Evolutionary conservation across 176 grass and related monocot species (phyloP).

Genomic region (Avena atlantica): DNA sequence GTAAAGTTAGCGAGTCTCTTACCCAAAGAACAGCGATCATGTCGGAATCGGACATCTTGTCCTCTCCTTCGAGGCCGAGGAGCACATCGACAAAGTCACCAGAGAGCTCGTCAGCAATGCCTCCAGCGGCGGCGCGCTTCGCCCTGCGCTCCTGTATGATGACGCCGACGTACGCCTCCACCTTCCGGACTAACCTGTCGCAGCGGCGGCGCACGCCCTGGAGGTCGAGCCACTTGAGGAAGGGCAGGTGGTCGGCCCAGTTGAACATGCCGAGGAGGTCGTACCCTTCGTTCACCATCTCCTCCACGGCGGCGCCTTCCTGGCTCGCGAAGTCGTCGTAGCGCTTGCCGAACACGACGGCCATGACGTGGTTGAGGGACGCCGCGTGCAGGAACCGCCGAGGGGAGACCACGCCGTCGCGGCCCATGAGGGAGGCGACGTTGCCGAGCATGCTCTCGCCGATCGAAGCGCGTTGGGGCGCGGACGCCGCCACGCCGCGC

Average conservation of each 20-base stretch:
- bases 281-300: conserved; percentile 80
- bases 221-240: conserved; percentile 65
- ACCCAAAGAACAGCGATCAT: conserved; percentile 90
- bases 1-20: conserved; percentile 13
- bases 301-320: conserved; percentile 56
- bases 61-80: conserved; percentile 60
- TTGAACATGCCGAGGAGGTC: conserved; percentile 69
- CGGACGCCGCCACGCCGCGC: conserved; percentile 43
- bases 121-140: conserved; percentile 11
- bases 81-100: conserved; percentile 79
- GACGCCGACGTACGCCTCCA: conserved; percentile 55
- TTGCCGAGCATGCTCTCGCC: conserved; percentile 45
- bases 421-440: conserved; percentile 43
- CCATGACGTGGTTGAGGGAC: conserved; percentile 67
- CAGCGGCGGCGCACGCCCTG: conserved; percentile 73
- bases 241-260: conserved; percentile 81
- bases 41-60: conserved; percentile 76
- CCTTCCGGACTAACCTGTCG: conserved; percentile 56
- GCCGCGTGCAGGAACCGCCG: conserved; percentile 54
- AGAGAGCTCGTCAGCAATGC: neutral
- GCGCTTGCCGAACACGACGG: conserved; percentile 67
- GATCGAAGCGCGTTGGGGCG: conserved; percentile 36
- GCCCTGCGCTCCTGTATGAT: conserved; percentile 64
- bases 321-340: conserved; percentile 45
- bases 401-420: conserved; percentile 47